These are phyloP conservation scores for Penicillium cinerascens DNA, from an alignment of 495 filamentous ascomycete genomes.

Conservation along the genomic window DNA sequence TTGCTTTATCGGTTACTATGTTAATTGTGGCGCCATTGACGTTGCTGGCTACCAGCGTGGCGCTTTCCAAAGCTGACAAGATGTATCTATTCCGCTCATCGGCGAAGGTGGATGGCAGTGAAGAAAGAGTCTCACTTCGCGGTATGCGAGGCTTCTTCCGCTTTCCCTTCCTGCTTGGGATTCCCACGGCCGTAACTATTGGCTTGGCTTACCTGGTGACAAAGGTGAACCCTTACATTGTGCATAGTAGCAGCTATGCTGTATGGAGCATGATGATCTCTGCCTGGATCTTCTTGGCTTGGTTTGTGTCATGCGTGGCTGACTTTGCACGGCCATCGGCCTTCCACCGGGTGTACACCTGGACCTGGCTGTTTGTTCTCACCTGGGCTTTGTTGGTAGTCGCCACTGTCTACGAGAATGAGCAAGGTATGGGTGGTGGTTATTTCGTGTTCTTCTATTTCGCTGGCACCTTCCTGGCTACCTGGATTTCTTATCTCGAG, in stretches of 20 bases:
- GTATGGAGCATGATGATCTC: conserved; percentile 86
- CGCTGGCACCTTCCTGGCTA: conserved; percentile 67
- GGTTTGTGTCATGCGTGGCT: conserved; percentile 79
- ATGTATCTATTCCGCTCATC: conserved; percentile 76
- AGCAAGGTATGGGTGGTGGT: conserved; percentile 65
- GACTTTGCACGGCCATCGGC: conserved; percentile 83
- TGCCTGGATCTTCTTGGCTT: conserved; percentile 73
- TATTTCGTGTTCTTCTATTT: conserved; percentile 85
- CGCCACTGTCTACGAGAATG: conserved; percentile 69
- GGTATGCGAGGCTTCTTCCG: conserved; percentile 81
- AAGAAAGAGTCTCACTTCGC: conserved; percentile 60
- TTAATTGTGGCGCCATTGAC: conserved; percentile 72
- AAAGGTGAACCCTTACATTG: conserved; percentile 81
- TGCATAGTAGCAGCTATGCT: conserved; percentile 81
- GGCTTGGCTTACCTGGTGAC: conserved; percentile 70
- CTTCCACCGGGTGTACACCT: conserved; percentile 73
- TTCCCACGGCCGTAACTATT: conserved; percentile 66
- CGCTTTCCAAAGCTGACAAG: conserved; percentile 64
- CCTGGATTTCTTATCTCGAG: conserved; percentile 70
- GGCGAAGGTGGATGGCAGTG: conserved; percentile 53
- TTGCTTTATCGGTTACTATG: conserved; percentile 80
- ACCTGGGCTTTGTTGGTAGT: conserved; percentile 70
- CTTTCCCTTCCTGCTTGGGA: conserved; percentile 71
- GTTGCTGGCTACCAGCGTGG: conserved; percentile 63
- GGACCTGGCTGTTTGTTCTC: conserved; percentile 77